Evolutionary conservation across 805 yeast genomes (phyloP).

Genomic region (Cyberlindnera bimundalis): DNA sequence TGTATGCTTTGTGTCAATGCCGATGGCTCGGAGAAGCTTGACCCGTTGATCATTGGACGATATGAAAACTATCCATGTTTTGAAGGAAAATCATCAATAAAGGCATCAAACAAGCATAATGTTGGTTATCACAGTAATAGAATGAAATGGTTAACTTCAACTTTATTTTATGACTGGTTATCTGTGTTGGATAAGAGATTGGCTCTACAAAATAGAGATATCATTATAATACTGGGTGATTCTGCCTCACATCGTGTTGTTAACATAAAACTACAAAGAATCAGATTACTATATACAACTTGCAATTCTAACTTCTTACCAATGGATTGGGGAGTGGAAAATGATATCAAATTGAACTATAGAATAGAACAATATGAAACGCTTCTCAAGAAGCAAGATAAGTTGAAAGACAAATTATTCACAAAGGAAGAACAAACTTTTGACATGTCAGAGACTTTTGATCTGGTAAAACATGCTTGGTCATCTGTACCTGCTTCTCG

Average conservation of each 20-base stretch:
- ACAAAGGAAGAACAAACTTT: constrained; percentile 40
- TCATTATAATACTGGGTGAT: constrained; percentile 56
- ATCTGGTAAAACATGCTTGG: constrained; percentile 59
- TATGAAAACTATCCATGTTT: constrained; percentile 46
- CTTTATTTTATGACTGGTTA: constrained; percentile 60
- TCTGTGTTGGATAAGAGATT: constrained; percentile 57
- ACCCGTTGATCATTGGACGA: constrained; percentile 59
- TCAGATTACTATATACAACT: constrained; percentile 37
- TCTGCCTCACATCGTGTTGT: constrained; percentile 59
- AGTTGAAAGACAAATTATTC: constrained; percentile 18
- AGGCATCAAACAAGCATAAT: constrained; percentile 48
- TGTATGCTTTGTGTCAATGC: constrained; percentile 61
- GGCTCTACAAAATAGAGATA: constrained; percentile 44
- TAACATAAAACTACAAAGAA: constrained; percentile 45
- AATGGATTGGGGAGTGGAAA: constrained; percentile 60
- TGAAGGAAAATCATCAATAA: constrained; percentile 37
- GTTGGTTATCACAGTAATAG: constrained; percentile 56
- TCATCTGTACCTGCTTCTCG: constrained; percentile 35
- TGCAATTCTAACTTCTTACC: constrained; percentile 46
- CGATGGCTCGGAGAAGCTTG: constrained; percentile 59
- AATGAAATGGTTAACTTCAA: constrained; percentile 61
- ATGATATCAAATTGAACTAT: constrained; percentile 56
- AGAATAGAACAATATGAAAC: constrained; percentile 53
- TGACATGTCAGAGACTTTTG: constrained; percentile 53
- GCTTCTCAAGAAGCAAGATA: constrained; percentile 28